Conservation (phyloP, 2,329 filamentous ascomycete species). For the Sporothrix dimorphospora region DNA sequence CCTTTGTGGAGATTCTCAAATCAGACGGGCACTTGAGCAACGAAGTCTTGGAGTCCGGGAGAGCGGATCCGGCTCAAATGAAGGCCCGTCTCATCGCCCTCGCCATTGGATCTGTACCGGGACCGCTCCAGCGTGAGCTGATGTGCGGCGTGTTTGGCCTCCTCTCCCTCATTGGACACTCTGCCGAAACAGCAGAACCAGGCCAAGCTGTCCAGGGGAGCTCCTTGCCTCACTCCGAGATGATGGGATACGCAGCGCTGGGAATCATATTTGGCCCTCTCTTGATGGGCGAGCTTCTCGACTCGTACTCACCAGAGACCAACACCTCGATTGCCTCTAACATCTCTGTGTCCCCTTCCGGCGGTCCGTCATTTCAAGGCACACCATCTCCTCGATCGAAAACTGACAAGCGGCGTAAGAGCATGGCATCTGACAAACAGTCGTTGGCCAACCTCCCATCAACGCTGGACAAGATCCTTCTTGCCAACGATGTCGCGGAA, state of each 20-base stretch:
- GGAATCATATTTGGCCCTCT: conserved; percentile 69
- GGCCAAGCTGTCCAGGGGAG: conserved; percentile 56
- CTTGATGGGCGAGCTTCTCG: conserved; percentile 60
- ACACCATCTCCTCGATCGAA: conserved; percentile 48
- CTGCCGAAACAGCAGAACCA: conserved; percentile 54
- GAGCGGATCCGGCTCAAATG: conserved; percentile 58
- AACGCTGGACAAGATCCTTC: conserved; percentile 58
- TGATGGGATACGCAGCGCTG: conserved; percentile 67
- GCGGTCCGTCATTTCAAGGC: conserved; percentile 39
- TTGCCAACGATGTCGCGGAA: conserved; percentile 63
- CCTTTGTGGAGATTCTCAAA: conserved; percentile 62
- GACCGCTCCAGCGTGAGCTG: conserved; percentile 62
- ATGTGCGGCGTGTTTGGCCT: conserved; percentile 70
- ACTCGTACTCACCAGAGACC: conserved; percentile 52
- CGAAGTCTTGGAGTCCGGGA: conserved; percentile 46
- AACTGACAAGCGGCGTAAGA: conserved; percentile 43
- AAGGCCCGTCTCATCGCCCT: conserved; percentile 68
- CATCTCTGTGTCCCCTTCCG: conserved; percentile 44
- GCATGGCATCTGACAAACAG: conserved; percentile 31
- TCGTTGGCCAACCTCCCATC: conserved; percentile 35
- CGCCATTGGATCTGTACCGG: conserved; percentile 62
- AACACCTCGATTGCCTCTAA: conserved; percentile 36
- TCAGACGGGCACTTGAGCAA: not conserved
- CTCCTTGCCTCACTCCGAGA: conserved; percentile 57
- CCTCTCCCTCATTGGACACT: conserved; percentile 61